Evolutionary conservation across 176 grass and related monocot genomes (phyloP).

Genomic region (Oropetium thomaeum): DNA sequence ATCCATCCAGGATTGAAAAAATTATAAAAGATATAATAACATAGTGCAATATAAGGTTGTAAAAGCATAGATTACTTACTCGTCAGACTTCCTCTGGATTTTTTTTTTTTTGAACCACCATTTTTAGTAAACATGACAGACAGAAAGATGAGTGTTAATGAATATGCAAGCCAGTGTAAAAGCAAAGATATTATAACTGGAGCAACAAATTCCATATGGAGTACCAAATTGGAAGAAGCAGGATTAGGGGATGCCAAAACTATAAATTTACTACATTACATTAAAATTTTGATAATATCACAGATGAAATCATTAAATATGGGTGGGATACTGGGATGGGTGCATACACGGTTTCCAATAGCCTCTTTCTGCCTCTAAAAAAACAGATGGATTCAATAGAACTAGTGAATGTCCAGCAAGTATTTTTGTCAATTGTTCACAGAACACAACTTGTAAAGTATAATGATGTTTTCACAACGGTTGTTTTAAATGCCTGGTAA

Average conservation of each 20-base stretch:
- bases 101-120: slow-evolving; percentile 35
- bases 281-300: not conserved
- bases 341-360: too few species aligned
- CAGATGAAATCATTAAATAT: too few species aligned
- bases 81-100: slow-evolving; percentile 92
- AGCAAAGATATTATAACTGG: not conserved
- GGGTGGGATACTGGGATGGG: too few species aligned
- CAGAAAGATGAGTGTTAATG: slow-evolving; percentile 50
- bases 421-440: slow-evolving; percentile 2
- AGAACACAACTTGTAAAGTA: not conserved
- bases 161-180: slow-evolving; percentile 27
- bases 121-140: slow-evolving; percentile 38
- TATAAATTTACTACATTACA: not conserved
- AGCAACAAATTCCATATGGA: not conserved
- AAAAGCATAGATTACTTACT: slow-evolving; percentile 70
- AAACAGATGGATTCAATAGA: not conserved
- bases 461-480: not conserved
- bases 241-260: not conserved
- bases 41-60: slow-evolving; percentile 10
- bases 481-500: not conserved
- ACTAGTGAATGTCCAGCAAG: slow-evolving; percentile 11
- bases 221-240: not conserved
- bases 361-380: not conserved
- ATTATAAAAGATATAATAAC: not conserved
- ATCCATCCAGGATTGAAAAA: slow-evolving; percentile 15